phyloP scores from a whole-genome alignment of 352 stramenopile genomes.

The Phytophthora sp. region DNA sequence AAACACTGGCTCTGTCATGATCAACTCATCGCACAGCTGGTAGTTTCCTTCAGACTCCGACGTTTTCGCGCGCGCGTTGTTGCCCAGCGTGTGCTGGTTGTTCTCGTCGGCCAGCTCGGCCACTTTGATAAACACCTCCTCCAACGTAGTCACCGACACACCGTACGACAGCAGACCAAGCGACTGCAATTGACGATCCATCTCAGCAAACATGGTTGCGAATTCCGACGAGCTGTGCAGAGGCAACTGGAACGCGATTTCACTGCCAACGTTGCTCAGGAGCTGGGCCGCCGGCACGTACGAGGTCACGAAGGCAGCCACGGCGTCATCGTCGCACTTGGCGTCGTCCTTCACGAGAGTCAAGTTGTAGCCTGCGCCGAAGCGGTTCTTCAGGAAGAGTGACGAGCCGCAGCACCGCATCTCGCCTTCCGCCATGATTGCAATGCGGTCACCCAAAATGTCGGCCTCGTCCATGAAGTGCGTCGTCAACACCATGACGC shows the following conservation, averaged over 20 bases:
- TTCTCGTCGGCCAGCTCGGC: slow-evolving; percentile 43
- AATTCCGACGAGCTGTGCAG: slow-evolving; percentile 50
- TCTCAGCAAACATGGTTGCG: slow-evolving; percentile 50
- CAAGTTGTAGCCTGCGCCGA: slow-evolving; percentile 68
- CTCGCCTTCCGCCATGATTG: slow-evolving; percentile 82
- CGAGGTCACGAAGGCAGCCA: slow-evolving; percentile 29
- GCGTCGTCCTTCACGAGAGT: slow-evolving; percentile 58
- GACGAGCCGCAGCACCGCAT: slow-evolving; percentile 70
- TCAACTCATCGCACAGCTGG: slow-evolving; percentile 18
- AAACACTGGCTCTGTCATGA: slow-evolving; percentile 19
- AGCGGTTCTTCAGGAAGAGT: slow-evolving; percentile 78
- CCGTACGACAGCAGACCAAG: slow-evolving; percentile 55
- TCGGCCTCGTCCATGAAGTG: slow-evolving; percentile 95
- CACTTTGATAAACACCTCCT: slow-evolving; percentile 82
- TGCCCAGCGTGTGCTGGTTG: slow-evolving; percentile 40
- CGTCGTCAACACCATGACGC: slow-evolving; percentile 90
- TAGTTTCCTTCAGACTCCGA: neutral
- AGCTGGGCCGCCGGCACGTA: slow-evolving; percentile 41
- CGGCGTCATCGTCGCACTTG: slow-evolving; percentile 22
- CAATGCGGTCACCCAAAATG: slow-evolving; percentile 78
- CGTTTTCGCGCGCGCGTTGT: neutral
- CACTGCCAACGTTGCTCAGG: slow-evolving; percentile 72
- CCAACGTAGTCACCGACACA: slow-evolving; percentile 82
- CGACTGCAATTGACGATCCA: slow-evolving; percentile 45
- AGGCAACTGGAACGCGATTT: slow-evolving; percentile 73